A percentile compares a stretch with the other conserved stretches of the same genome.
Evolutionary conservation across 306 rosid species (phyloP).

Genomic region (Malus fusca): DNA sequence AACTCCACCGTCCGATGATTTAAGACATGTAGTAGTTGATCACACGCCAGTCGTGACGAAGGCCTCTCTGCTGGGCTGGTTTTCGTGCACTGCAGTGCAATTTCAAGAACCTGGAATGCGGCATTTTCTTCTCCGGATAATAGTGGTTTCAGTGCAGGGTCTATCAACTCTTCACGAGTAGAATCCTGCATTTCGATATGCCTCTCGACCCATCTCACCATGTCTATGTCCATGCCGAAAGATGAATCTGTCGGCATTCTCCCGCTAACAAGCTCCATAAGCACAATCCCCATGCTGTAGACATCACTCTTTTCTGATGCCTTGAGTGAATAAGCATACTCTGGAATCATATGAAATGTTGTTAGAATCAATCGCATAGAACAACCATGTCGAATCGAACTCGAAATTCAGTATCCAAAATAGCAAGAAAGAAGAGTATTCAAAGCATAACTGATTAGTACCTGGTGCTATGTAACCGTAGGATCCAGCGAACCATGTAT

Average conservation of each 20-base stretch:
- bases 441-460: conserved; percentile 9
- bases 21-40: conserved; percentile 58
- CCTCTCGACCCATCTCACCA: conserved; percentile 93
- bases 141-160: conserved; percentile 55
- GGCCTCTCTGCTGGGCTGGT: conserved; percentile 74
- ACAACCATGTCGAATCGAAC: background rate
- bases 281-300: conserved; percentile 89
- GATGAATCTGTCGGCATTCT: conserved; percentile 64
- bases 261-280: conserved; percentile 90
- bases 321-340: conserved; percentile 73
- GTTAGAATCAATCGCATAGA: conserved; percentile 3
- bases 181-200: conserved; percentile 39
- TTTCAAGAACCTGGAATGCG: conserved; percentile 73
- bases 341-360: conserved; percentile 28
- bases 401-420: background rate
- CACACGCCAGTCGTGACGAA: conserved; percentile 62
- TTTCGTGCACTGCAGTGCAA: conserved; percentile 83
- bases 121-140: conserved; percentile 50
- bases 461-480: conserved; percentile 97
- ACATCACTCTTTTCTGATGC: conserved; percentile 91
- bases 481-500: conserved; percentile 81
- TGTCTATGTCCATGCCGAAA: conserved; percentile 77
- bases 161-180: conserved; percentile 50
- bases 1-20: conserved; percentile 36
- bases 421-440: background rate